Conservation (phyloP, 2,329 filamentous ascomycete genomes). For the Ophiocordyceps camponoti-leonardi region DNA sequence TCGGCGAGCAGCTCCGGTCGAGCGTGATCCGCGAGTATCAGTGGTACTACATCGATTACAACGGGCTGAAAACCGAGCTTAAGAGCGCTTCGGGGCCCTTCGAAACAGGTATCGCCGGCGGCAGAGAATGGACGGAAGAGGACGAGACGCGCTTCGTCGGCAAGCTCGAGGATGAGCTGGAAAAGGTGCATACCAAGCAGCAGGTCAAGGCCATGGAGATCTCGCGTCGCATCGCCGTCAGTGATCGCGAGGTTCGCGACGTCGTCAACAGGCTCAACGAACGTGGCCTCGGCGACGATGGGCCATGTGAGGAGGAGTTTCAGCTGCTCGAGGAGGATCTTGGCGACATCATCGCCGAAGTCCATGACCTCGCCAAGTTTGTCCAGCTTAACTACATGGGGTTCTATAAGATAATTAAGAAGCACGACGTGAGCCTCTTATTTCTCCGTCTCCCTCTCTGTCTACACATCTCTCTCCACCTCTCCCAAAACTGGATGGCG, state of each 20-base stretch:
- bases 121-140: constrained; percentile 68
- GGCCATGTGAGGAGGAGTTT: constrained; percentile 79
- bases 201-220: constrained; percentile 96
- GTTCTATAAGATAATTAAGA: constrained; percentile 99
- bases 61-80: constrained; percentile 75
- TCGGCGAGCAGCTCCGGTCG: constrained; percentile 90
- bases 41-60: constrained; percentile 98
- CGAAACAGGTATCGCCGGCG: constrained; percentile 24
- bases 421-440: constrained; percentile 60
- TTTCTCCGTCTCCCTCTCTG: background rate
- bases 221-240: constrained; percentile 70
- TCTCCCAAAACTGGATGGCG: background rate
- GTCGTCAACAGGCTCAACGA: constrained; percentile 62
- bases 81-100: constrained; percentile 48
- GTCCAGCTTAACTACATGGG: constrained; percentile 97
- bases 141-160: constrained; percentile 81
- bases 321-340: constrained; percentile 84
- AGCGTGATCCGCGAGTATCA: constrained; percentile 94
- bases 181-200: constrained; percentile 96
- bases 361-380: constrained; percentile 95
- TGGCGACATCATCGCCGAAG: constrained; percentile 95
- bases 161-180: constrained; percentile 76
- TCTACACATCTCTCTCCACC: background rate
- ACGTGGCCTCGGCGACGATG: constrained; percentile 36
- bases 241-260: constrained; percentile 77